phyloP scores from a whole-genome alignment of 768 basidiomycete genomes.

The Boletus sp. region DNA sequence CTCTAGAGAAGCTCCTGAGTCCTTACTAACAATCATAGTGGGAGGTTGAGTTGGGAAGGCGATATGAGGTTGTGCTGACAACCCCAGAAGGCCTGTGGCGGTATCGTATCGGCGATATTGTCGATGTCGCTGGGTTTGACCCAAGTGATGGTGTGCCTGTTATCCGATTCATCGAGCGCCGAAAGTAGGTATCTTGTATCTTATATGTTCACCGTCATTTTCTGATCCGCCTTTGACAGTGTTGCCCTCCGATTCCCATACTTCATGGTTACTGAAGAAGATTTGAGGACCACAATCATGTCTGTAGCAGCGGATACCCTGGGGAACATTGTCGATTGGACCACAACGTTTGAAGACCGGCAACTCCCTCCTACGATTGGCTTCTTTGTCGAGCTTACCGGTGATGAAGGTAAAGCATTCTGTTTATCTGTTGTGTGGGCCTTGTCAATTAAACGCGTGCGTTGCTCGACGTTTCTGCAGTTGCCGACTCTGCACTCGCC shows the following conservation, averaged over 20 bases:
- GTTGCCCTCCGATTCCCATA: conserved; percentile 3
- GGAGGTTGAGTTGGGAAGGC: conserved; percentile 8
- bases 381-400: conserved; percentile 14
- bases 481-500: not conserved
- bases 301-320: not conserved
- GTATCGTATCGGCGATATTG: not conserved
- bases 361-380: conserved; percentile 5
- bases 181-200: conserved; percentile 3
- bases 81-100: conserved; percentile 21
- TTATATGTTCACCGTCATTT: too few species aligned
- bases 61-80: conserved; percentile 19
- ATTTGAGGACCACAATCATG: conserved; percentile 4
- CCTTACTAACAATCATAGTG: conserved; percentile 10
- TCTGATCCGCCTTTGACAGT: not conserved
- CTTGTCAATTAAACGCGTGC: too few species aligned
- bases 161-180: conserved; percentile 13
- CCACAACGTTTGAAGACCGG: conserved; percentile 11
- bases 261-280: conserved; percentile 7
- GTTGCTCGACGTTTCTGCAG: not conserved
- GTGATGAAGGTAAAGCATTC: not conserved
- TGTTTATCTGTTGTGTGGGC: too few species aligned
- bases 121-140: conserved; percentile 19
- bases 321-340: conserved; percentile 11
- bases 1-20: not conserved
- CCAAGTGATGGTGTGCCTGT: conserved; percentile 14